Evolutionary conservation across 805 yeast genomes (phyloP), one percentile per base, ranked within the genome.

Genomic region (Kazachstania taianensis): DNA sequence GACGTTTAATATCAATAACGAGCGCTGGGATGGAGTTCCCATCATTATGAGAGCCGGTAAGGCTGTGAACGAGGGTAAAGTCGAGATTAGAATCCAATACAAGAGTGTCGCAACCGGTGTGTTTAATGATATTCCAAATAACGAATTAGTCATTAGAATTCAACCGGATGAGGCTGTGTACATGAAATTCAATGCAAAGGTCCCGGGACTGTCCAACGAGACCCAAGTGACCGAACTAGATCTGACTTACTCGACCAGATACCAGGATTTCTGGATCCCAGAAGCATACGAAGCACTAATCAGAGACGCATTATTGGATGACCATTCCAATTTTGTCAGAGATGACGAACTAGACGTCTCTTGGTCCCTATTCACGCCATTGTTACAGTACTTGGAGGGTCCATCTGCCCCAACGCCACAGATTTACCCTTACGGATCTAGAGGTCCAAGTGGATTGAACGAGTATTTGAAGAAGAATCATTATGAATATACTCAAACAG

Each of bases 21-120:
- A 92, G 63, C 78, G 96, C 55, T 89, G 98, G 98, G 92, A 82
- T 43, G 96, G 96, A 52, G 97, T 89, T 30, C 98, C 98, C 35
- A 75, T 89, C 54, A 80, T 92, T 35, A 69, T 89, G 68, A 75
- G 94, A 65, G 97, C 97, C 12, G 98, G 98, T 53, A 89, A 89
- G 66, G 96, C 97, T 13, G 68, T 89, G 41, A 85, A 89, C 59
- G 86, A 79, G 53, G 81, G 89, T 41, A 86, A 86, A 69, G 97
- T 92, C 33, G 97, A 89, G 67, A 79, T 92, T 43, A 75, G 96
- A 60, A 67, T 92, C 42, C 97, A 92, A 68, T 89, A 81, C 67
- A 84, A 78, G 63, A 80, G 81, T 28, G 92, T 81, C 33, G 81
- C 86, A 16, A 68, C 73, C 45, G 95, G 94, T 25, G 77, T 85